phyloP scores from a whole-genome alignment of 768 basidiomycete species.

The Xerocomus brunneocitrinus region DNA sequence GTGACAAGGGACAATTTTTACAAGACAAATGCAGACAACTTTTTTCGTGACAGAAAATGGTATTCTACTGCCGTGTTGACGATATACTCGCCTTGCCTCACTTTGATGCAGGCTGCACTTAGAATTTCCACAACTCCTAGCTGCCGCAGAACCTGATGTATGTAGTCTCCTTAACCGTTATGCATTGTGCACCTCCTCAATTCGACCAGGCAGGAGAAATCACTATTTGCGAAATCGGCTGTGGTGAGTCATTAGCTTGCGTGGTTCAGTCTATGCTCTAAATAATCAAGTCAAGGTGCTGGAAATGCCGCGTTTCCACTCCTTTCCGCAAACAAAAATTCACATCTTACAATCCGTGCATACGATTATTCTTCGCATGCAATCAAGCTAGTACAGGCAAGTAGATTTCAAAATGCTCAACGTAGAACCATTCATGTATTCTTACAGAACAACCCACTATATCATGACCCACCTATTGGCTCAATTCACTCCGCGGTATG shows the following conservation, averaged over 20 bases:
- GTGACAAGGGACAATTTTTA: conserved; percentile 87
- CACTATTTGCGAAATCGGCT: conserved; percentile 84
- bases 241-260: conserved; percentile 49
- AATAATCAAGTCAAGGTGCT: conserved; percentile 53
- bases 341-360: conserved; percentile 65
- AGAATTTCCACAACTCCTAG: conserved; percentile 89
- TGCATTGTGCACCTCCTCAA: conserved; percentile 1
- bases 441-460: conserved; percentile 65
- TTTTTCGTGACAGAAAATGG: conserved; percentile 96
- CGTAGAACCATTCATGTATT: background rate
- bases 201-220: conserved; percentile 66
- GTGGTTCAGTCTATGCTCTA: background rate
- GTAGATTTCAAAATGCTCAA: conserved; percentile 8
- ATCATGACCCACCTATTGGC: conserved; percentile 61
- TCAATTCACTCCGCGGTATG: conserved; percentile 78
- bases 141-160: conserved; percentile 64
- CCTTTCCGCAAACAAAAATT: conserved; percentile 77
- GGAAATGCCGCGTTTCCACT: conserved; percentile 96
- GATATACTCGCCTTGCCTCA: background rate
- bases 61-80: conserved; percentile 14
- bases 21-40: conserved; percentile 76
- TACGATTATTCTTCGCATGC: conserved; percentile 92
- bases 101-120: conserved; percentile 62
- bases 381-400: conserved; percentile 82
- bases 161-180: conserved; percentile 7